Base-by-base conservation (phyloP, 345 rosid species). In the Citrus mangshanensis region DNA sequence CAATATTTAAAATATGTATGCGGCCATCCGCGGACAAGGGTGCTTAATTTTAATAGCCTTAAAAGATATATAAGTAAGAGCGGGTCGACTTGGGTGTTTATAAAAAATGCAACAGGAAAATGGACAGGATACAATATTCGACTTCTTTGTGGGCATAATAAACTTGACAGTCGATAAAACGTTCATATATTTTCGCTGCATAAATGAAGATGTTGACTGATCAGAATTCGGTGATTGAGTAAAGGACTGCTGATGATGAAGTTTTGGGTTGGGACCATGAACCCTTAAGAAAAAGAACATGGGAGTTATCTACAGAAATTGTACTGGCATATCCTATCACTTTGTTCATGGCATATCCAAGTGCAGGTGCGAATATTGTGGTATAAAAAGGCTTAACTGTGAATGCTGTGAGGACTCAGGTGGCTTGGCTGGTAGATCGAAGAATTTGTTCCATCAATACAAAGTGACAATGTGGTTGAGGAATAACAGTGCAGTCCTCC, bases 401-500 rank as follows among this genome's bases (percentile, higher is more conserved):
- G 35, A 34, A 54, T 16, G 18, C 62, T 63, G 64, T 18, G 12
- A 76, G 13, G 34, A 76, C 64, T 54, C 54, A 22, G 58, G 22
- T 18, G 72, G 24, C 65, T 14, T 1, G 13, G 54, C 13, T 22
- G 2, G 30, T 27, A 9, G 7, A 18, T 63, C 12, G 22, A 28
- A 62, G 61, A 19, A 21, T 10, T 16, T 30, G 19, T 46, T 46
- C 18, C 51, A 46, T 46, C 51, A 46, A 46, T 46, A 46, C 16
- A 46, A 46, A 13, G 51, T 46, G 51, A 46, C 51, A 46, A 16
- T 61, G 81, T 71, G 68, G 56, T 68, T 66, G 81, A 77, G 60
- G 81, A 75, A 75, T 54, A 37, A 27, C 70, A 63, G 81, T 16
- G 70, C 81, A 72, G 51, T 83, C 16, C 71, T 78, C 78, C 81